Percentiles rank a stretch among this genome's conserved stretches.
Evolutionary conservation across 352 stramenopile species (phyloP).

Genomic region (Phytopythium cucurbitacearum): DNA sequence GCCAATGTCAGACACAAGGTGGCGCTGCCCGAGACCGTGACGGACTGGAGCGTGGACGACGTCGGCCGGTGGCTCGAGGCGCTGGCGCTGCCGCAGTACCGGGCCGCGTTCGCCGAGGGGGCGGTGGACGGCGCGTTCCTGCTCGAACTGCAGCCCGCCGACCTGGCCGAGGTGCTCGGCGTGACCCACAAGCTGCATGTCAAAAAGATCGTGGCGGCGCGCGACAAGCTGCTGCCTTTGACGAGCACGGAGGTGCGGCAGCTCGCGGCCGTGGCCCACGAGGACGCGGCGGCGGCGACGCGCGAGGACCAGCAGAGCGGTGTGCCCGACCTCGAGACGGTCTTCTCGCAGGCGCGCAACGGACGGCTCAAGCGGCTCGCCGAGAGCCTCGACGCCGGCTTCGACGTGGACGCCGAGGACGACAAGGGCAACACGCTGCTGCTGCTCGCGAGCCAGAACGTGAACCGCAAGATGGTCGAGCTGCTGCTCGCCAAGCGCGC

Average conservation of each 20-base stretch:
- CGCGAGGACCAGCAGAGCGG: constrained; percentile 11
- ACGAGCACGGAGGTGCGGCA: constrained; percentile 65
- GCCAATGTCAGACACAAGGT: constrained; percentile 35
- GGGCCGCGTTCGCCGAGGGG: constrained; percentile 84
- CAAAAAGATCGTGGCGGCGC: constrained; percentile 81
- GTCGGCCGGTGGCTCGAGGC: constrained; percentile 90
- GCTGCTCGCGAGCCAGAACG: constrained; percentile 87
- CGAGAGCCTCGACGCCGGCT: constrained; percentile 87
- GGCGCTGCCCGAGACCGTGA: constrained; percentile 68
- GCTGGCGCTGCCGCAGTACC: constrained; percentile 90
- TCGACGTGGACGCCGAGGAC: constrained; percentile 87
- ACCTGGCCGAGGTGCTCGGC: constrained; percentile 88
- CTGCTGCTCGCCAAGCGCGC: constrained; percentile 78
- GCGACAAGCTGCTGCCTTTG: constrained; percentile 88
- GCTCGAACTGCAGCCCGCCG: constrained; percentile 88
- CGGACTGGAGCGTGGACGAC: constrained; percentile 88
- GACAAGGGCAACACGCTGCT: constrained; percentile 93
- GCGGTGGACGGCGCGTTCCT: constrained; percentile 91
- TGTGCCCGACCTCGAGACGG: constrained; percentile 52
- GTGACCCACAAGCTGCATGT: constrained; percentile 92
- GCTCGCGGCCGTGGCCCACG: constrained; percentile 55
- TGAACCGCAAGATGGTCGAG: constrained; percentile 88
- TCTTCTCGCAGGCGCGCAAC: constrained; percentile 90
- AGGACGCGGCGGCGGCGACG: constrained; percentile 31
- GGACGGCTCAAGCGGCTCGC: constrained; percentile 86